phyloP scores from a whole-genome alignment of 1,284 basidiomycete genomes.

The Puccinia coronata region DNA sequence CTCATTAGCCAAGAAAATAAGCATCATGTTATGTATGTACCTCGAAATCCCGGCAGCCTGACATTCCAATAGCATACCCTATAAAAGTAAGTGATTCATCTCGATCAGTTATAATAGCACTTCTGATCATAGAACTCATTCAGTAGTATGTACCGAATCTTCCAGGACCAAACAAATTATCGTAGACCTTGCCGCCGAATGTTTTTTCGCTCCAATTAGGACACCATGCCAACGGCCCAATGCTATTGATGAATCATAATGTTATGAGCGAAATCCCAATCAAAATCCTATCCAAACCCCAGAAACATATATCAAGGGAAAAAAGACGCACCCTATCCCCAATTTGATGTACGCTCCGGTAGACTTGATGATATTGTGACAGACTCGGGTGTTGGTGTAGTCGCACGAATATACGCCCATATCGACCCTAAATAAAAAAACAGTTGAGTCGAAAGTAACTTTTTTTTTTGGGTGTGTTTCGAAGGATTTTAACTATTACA shows the following conservation, averaged over 20 bases:
- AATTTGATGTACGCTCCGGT: slow-evolving; percentile 46
- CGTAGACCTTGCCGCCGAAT: slow-evolving; percentile 39
- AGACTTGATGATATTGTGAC: slow-evolving; percentile 42
- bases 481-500: not conserved
- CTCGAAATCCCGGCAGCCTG: slow-evolving; percentile 36
- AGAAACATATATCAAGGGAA: not conserved
- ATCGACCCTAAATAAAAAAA: slow-evolving; percentile 39
- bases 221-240: slow-evolving; percentile 41
- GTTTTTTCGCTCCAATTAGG: slow-evolving; percentile 12
- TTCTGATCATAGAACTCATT: not conserved
- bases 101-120: not conserved
- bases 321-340: slow-evolving; percentile 38
- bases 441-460: not conserved
- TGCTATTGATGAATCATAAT: slow-evolving; percentile 10
- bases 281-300: too few species aligned
- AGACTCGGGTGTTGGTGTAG: slow-evolving; percentile 42
- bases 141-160: slow-evolving; percentile 22
- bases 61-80: slow-evolving; percentile 46
- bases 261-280: not conserved
- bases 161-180: slow-evolving; percentile 48
- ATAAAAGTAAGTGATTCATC: not conserved
- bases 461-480: too few species aligned
- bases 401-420: slow-evolving; percentile 34
- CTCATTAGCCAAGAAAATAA: slow-evolving; percentile 1
- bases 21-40: too few species aligned